phyloP scores from a whole-genome alignment of 441 rosid genomes.

The Metrosideros polymorpha region DNA sequence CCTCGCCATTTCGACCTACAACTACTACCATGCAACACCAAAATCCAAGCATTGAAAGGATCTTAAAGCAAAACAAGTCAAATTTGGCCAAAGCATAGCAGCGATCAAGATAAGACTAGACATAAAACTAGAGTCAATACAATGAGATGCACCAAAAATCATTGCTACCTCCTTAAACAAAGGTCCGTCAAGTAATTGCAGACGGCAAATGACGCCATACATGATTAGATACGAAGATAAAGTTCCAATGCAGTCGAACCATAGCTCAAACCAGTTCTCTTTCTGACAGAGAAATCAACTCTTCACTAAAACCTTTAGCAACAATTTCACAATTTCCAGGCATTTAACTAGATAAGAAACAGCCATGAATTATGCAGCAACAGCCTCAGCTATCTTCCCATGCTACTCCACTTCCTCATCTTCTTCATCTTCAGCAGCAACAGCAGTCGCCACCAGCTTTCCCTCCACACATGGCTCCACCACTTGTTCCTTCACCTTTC shows the following conservation, averaged over 20 bases:
- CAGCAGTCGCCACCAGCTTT: too few relatives aligned
- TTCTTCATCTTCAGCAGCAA: constrained; percentile 51
- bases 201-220: not conserved
- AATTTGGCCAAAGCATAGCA: not conserved
- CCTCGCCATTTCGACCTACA: not conserved
- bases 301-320: not conserved
- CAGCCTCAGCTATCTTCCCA: constrained; percentile 57
- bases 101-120: not conserved
- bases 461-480: too few relatives aligned
- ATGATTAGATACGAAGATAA: too few relatives aligned
- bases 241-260: not conserved
- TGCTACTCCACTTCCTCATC: constrained; percentile 44
- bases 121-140: not conserved
- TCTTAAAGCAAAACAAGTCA: too few relatives aligned
- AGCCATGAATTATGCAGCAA: constrained; percentile 8
- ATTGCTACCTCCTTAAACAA: not conserved
- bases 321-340: not conserved
- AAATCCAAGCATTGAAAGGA: too few relatives aligned
- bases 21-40: too few relatives aligned
- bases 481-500: too few relatives aligned
- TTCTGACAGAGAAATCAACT: not conserved
- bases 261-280: not conserved
- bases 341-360: not conserved
- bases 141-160: not conserved
- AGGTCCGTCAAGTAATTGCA: not conserved